Evolutionary conservation across 2,329 filamentous ascomycete genomes (phyloP).

Genomic region (Pyrenophora seminiperda): DNA sequence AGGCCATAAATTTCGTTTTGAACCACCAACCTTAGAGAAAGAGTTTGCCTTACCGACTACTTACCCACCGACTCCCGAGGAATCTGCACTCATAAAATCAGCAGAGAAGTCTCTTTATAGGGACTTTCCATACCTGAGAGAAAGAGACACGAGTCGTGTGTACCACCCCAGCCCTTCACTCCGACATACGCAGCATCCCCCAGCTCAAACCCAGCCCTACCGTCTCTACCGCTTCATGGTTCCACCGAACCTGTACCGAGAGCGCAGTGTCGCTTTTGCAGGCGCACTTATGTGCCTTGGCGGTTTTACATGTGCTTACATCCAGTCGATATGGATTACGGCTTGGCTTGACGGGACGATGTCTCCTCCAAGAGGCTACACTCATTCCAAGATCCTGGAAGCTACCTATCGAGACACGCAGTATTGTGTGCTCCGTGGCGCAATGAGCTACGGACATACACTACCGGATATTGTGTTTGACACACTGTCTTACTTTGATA

Average conservation of each 20-base stretch:
- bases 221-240: slow-evolving; percentile 54
- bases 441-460: slow-evolving; percentile 74
- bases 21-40: slow-evolving; percentile 48
- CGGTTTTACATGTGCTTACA: slow-evolving; percentile 46
- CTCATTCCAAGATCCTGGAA: slow-evolving; percentile 20
- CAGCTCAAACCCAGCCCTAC: slow-evolving; percentile 29
- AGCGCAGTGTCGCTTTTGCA: slow-evolving; percentile 25
- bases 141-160: slow-evolving; percentile 22
- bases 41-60: slow-evolving; percentile 55
- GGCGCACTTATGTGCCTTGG: slow-evolving; percentile 45
- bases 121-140: slow-evolving; percentile 23
- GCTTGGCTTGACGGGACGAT: slow-evolving; percentile 67
- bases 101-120: slow-evolving; percentile 19
- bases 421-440: slow-evolving; percentile 71
- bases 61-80: slow-evolving; percentile 37
- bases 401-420: slow-evolving; percentile 65
- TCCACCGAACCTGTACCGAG: slow-evolving; percentile 29
- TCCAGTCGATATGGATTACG: slow-evolving; percentile 56
- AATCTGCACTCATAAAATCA: slow-evolving; percentile 43
- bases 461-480: slow-evolving; percentile 51
- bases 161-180: slow-evolving; percentile 29
- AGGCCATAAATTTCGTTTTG: slow-evolving; percentile 57
- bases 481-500: slow-evolving; percentile 37
- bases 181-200: slow-evolving; percentile 13
- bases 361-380: slow-evolving; percentile 15